Conservation (phyloP, 2,329 filamentous ascomycete species). For the Fusarium mexicanum region DNA sequence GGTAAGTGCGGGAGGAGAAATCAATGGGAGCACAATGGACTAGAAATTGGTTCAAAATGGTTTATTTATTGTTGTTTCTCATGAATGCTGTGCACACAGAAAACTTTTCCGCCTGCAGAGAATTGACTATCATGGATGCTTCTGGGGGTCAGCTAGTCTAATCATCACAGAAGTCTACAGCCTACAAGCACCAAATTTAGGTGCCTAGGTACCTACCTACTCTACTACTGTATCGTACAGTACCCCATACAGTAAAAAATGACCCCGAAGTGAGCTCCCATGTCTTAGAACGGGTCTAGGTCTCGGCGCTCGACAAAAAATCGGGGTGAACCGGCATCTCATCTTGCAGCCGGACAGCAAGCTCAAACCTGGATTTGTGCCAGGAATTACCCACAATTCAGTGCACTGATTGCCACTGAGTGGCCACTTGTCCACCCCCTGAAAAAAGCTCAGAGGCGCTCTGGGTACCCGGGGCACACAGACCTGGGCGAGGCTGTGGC, state of each 20-base stretch:
- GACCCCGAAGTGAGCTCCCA: conserved; percentile 13
- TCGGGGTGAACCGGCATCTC: conserved; percentile 51
- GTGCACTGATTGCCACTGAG: conserved; percentile 29
- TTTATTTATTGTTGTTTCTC: background rate
- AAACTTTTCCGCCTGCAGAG: conserved; percentile 16
- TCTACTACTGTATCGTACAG: conserved; percentile 16
- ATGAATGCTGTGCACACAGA: background rate
- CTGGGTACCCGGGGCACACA: conserved; percentile 7
- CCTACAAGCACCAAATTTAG: background rate
- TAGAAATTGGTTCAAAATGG: background rate
- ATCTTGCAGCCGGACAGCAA: conserved; percentile 42
- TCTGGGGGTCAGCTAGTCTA: conserved; percentile 22
- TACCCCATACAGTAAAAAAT: conserved; percentile 33
- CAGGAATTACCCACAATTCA: conserved; percentile 22
- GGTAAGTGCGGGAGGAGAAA: background rate
- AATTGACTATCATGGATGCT: conserved; percentile 20
- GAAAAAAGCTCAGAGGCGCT: conserved; percentile 23
- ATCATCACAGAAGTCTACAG: conserved; percentile 2
- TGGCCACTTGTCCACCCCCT: conserved; percentile 38
- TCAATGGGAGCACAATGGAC: background rate
- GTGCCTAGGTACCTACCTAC: too few relatives aligned
- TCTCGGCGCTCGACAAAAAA: conserved; percentile 46
- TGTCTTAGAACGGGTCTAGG: conserved; percentile 40
- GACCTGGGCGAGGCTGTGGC: conserved; percentile 37
- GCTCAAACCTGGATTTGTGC: conserved; percentile 34